Conservation (phyloP, 345 rosid genomes). For the Populus simonii region DNA sequence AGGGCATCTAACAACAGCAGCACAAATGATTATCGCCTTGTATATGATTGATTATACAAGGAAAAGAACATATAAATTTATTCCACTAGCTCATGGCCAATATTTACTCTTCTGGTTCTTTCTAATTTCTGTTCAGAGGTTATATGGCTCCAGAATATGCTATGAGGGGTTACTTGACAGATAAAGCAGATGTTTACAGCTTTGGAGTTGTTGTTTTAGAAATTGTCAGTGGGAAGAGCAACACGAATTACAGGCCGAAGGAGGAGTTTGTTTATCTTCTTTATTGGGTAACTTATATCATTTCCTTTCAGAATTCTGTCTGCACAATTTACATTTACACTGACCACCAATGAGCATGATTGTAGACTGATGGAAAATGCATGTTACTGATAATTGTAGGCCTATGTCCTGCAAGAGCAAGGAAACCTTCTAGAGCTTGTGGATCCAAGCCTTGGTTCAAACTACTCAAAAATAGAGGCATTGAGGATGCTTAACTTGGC, state of each 20-base stretch:
- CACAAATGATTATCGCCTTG: no score
- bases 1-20: no score
- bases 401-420: slow-evolving; percentile 86
- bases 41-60: no score
- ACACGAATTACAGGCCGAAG: slow-evolving; percentile 87
- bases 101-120: not conserved
- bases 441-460: slow-evolving; percentile 60
- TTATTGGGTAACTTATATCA: slow-evolving; percentile 54
- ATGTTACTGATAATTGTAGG: slow-evolving; percentile 29
- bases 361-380: not conserved
- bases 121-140: slow-evolving; percentile 46
- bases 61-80: no score
- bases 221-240: slow-evolving; percentile 89
- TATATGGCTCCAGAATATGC: slow-evolving; percentile 99
- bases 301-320: not conserved
- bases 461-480: slow-evolving; percentile 60
- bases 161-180: slow-evolving; percentile 95
- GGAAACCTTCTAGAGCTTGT: slow-evolving; percentile 80
- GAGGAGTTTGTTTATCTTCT: slow-evolving; percentile 93
- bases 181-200: slow-evolving; percentile 88
- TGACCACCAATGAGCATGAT: not conserved
- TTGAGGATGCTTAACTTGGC: slow-evolving; percentile 62
- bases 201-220: slow-evolving; percentile 83
- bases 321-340: not conserved
- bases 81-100: not conserved